phyloP scores from a whole-genome alignment of 495 filamentous ascomycete species.

The Penicillium taxi region DNA sequence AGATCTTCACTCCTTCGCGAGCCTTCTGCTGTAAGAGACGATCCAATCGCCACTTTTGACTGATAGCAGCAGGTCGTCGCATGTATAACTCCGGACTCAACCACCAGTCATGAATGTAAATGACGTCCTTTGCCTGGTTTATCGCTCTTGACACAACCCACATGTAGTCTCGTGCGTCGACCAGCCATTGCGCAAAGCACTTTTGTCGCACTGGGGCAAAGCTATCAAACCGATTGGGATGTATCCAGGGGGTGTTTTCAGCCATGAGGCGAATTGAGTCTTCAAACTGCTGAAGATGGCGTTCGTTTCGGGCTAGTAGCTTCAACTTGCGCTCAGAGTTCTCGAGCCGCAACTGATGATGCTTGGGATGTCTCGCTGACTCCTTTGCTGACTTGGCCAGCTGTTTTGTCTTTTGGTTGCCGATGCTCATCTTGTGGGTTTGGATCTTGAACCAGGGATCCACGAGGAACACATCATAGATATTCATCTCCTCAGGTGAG shows the following conservation, averaged over 20 bases:
- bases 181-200: conserved; percentile 92
- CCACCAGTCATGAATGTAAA: conserved; percentile 99
- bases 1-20: conserved; percentile 91
- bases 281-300: conserved; percentile 84
- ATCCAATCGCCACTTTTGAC: conserved; percentile 97
- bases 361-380: conserved; percentile 60
- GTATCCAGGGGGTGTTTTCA: conserved; percentile 68
- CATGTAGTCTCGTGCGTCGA: conserved; percentile 97
- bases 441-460: conserved; percentile 76
- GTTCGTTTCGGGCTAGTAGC: conserved; percentile 85
- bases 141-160: conserved; percentile 98
- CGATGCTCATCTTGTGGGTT: conserved; percentile 52
- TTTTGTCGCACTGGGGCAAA: conserved; percentile 84
- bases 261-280: conserved; percentile 85
- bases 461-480: conserved; percentile 95
- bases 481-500: conserved; percentile 96
- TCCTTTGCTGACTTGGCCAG: conserved; percentile 53
- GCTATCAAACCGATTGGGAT: conserved; percentile 78
- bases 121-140: conserved; percentile 95
- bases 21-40: conserved; percentile 91
- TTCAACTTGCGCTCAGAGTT: conserved; percentile 87
- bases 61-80: conserved; percentile 89
- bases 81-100: conserved; percentile 94
- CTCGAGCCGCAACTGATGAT: conserved; percentile 73
- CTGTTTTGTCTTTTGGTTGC: conserved; percentile 59